Base-by-base conservation (phyloP, 441 rosid species). In the Daphne laureola region DNA sequence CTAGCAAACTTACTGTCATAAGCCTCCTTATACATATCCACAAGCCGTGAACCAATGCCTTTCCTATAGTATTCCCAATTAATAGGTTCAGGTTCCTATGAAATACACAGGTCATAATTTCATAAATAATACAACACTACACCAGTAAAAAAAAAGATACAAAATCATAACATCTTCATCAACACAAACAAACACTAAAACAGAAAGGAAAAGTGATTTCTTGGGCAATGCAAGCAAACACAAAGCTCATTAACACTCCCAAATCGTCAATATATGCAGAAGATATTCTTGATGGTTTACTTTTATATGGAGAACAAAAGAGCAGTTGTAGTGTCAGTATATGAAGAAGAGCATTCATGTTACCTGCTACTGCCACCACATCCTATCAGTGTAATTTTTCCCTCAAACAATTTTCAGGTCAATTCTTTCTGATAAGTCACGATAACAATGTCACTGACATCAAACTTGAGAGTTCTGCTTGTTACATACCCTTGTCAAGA, bases 291-390 rank as follows among this genome's bases (percentile, higher is more conserved):
- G n/a, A n/a, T n/a, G n/a, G n/a, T n/a, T n/a, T n/a, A n/a, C n/a
- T n/a, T n/a, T n/a, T n/a, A n/a, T n/a, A n/a, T n/a, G n/a, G n/a
- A n/a, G n/a, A n/a, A n/a, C n/a, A n/a, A n/a, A n/a, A 44, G 14
- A 44, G 49, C 49, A 45, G 21, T 15, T 42, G 17, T 25, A 17
- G 43, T 12, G 8, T 14, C 12, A 23, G 18, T 46, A 13, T 23
- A 5, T 43, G 18, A 48, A 0, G 0, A n/a, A n/a, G 38, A 12
- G 8, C 11, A 5, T 42, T 26, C 44, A 59, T 43, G 57, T 73
- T 64, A 89, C 98, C 98, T 80, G 86, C 84, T 74, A 69, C 89
- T 67, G 54, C 98, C 98, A n/a, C 98, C 98, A 17, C 96, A 86
- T 43, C 92, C 98, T 55, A 92, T 87, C 54, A 89, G 64, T 60